Evolutionary conservation across 1,284 basidiomycete genomes (phyloP).

Genomic region (Boletus mariae): DNA sequence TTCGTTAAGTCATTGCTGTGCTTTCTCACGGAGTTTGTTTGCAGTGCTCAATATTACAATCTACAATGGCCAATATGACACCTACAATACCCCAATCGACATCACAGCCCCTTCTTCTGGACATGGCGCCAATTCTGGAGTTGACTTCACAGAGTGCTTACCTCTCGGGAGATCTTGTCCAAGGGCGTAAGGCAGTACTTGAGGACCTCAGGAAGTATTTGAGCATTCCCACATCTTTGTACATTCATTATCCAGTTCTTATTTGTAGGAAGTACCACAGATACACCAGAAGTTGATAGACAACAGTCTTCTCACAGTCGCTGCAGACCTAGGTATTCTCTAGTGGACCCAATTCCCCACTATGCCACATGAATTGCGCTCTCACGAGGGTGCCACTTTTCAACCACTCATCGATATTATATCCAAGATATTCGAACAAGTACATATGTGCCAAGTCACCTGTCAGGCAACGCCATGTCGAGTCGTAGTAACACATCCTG

Average conservation of each 20-base stretch:
- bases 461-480: background rate
- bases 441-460: background rate
- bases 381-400: background rate
- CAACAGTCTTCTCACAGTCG: background rate
- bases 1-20: too few species aligned
- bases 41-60: too few species aligned
- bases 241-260: background rate
- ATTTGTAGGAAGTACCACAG: background rate
- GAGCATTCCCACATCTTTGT: background rate
- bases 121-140: background rate
- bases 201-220: constrained; percentile 2
- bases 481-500: constrained; percentile 3
- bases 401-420: background rate
- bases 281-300: background rate
- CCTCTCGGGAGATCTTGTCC: background rate
- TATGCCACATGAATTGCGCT: background rate
- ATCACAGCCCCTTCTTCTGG: background rate
- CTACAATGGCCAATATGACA: background rate
- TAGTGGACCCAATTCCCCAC: background rate
- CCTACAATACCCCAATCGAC: background rate
- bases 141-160: background rate
- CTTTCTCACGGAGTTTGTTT: too few species aligned
- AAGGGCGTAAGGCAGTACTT: background rate
- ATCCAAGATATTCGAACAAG: background rate
- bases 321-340: background rate